Evolutionary conservation across 441 rosid species (phyloP).

Genomic region (Breynia disticha): DNA sequence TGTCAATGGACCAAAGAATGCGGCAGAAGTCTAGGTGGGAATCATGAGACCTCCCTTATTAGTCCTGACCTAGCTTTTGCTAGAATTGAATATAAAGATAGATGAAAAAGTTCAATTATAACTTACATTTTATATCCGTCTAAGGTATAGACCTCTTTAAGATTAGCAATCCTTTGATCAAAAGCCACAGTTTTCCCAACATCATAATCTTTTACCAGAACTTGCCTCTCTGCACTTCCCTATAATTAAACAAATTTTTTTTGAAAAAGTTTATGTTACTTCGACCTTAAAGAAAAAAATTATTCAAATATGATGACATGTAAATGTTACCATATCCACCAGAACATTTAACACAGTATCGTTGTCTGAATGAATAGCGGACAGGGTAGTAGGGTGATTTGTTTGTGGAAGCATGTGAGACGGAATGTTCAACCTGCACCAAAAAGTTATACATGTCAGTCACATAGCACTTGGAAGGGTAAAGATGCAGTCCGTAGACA

Average conservation of each 20-base stretch:
- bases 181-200: conserved; percentile 78
- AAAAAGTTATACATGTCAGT: conserved; percentile 15
- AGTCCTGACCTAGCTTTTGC: not conserved
- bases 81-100: not conserved
- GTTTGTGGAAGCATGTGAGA: conserved; percentile 79
- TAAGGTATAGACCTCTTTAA: conserved; percentile 80
- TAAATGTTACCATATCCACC: conserved; percentile 74
- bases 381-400: conserved; percentile 71
- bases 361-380: conserved; percentile 61
- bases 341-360: conserved; percentile 81
- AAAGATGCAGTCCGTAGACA: conserved; percentile 9
- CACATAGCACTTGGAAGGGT: conserved; percentile 10
- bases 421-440: conserved; percentile 68
- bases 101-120: not conserved
- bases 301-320: conserved; percentile 1
- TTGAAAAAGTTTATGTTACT: conserved; percentile 1
- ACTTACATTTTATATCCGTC: conserved; percentile 90
- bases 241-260: conserved; percentile 22
- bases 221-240: conserved; percentile 87
- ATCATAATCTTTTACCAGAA: conserved; percentile 87
- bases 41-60: not conserved
- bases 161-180: conserved; percentile 60
- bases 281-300: too few species aligned
- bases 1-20: not conserved
- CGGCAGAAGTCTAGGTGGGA: not conserved